phyloP scores from a whole-genome alignment of 2,329 filamentous ascomycete genomes.

The Pyrenophora graminea region DNA sequence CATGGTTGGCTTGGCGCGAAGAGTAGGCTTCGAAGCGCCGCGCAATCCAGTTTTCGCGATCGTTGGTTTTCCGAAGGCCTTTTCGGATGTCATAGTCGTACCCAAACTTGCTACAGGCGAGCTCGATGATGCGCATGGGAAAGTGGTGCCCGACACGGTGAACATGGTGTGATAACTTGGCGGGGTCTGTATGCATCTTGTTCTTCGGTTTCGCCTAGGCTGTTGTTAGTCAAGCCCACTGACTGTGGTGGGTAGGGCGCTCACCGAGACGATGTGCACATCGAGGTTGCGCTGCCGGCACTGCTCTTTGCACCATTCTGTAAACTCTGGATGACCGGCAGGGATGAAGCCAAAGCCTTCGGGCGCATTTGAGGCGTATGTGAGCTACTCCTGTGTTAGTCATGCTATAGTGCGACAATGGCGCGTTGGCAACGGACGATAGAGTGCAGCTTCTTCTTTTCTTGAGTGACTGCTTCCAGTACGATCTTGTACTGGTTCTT shows the following conservation, averaged over 20 bases:
- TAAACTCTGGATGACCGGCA: constrained; percentile 63
- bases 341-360: constrained; percentile 65
- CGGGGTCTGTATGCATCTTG: constrained; percentile 54
- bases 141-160: constrained; percentile 68
- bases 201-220: constrained; percentile 50
- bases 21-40: constrained; percentile 43
- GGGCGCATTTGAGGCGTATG: constrained; percentile 60
- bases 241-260: constrained; percentile 31
- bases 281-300: constrained; percentile 59
- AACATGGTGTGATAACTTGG: constrained; percentile 63
- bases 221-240: constrained; percentile 12
- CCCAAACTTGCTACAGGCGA: constrained; percentile 58
- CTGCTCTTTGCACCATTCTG: constrained; percentile 61
- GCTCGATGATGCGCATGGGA: constrained; percentile 61
- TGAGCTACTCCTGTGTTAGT: constrained; percentile 54
- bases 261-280: constrained; percentile 64
- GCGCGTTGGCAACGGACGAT: constrained; percentile 43
- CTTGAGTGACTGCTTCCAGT: constrained; percentile 61
- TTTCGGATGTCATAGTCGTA: constrained; percentile 30
- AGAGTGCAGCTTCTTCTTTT: constrained; percentile 63
- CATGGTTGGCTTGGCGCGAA: constrained; percentile 30
- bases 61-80: constrained; percentile 29
- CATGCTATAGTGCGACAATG: constrained; percentile 8
- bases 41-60: constrained; percentile 36
- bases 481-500: constrained; percentile 61